A percentile compares a stretch with the other conserved stretches of the same genome.
These are phyloP conservation scores for Tanacetum coccineum DNA, from an alignment of 129 eudicot genomes.

Conservation along the genomic window DNA sequence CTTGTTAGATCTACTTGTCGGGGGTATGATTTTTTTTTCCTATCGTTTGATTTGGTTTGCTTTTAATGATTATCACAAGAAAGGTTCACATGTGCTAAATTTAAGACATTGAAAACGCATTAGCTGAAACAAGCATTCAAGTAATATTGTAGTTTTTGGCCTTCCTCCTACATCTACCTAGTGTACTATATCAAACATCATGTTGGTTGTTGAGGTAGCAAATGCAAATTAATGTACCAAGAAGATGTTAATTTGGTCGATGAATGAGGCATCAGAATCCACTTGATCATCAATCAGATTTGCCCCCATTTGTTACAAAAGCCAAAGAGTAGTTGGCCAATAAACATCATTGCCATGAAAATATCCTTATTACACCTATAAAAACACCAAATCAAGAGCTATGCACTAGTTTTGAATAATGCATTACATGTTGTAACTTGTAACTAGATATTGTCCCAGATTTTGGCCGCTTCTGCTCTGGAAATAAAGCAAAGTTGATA, in stretches of 20 bases:
- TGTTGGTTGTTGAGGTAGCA: conserved; percentile 40
- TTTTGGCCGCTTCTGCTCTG: conserved; percentile 6
- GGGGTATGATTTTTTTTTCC: not conserved
- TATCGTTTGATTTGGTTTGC: not conserved
- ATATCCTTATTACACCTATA: not conserved
- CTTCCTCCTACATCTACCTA: not conserved
- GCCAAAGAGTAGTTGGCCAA: conserved; percentile 33
- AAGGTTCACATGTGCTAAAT: not conserved
- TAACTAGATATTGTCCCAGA: too few relatives aligned
- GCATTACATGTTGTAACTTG: not conserved
- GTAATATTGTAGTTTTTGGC: not conserved
- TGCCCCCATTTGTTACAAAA: conserved; percentile 23
- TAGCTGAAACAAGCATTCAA: conserved; percentile 3
- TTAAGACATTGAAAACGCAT: not conserved
- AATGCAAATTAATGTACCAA: conserved; percentile 24
- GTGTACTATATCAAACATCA: conserved; percentile 9
- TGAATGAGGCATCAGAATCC: conserved; percentile 16
- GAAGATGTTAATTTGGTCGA: conserved; percentile 27
- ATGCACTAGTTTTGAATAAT: conserved; percentile 6
- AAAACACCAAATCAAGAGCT: not conserved
- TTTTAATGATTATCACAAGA: not conserved
- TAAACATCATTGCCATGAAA: conserved; percentile 27
- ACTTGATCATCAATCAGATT: conserved; percentile 27
- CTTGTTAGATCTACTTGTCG: not conserved
- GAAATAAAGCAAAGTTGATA: not conserved